phyloP scores from a whole-genome alignment of 257 asterid species.

The Forsythia viridissima region DNA sequence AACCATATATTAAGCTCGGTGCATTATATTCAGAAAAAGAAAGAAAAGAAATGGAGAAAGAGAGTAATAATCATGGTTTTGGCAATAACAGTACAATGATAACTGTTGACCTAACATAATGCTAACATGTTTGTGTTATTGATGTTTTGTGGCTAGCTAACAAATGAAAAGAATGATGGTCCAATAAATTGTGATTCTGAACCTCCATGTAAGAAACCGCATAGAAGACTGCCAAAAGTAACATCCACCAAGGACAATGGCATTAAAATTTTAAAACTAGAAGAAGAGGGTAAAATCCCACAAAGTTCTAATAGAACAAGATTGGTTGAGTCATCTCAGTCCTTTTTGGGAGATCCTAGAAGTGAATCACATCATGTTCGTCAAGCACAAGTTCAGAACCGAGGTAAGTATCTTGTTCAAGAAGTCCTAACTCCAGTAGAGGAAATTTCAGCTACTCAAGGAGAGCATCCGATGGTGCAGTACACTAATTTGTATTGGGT shows the following conservation, averaged over 20 bases:
- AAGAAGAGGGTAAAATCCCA: conserved; percentile 25
- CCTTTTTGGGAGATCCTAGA: conserved; percentile 20
- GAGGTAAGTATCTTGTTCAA: conserved; percentile 10
- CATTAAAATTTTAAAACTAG: background rate
- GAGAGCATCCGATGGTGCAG: conserved; percentile 7
- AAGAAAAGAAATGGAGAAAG: background rate
- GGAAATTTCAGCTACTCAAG: background rate
- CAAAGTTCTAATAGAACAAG: conserved; percentile 7
- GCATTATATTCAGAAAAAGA: background rate
- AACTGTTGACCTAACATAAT: background rate
- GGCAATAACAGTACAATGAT: background rate
- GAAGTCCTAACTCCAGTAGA: conserved; percentile 8
- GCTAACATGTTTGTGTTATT: conserved; percentile 5
- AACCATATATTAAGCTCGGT: background rate
- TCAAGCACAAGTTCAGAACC: conserved; percentile 18
- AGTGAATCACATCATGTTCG: conserved; percentile 12
- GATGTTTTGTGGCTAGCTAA: conserved; percentile 17
- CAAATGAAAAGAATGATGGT: conserved; percentile 19
- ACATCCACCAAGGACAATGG: conserved; percentile 27
- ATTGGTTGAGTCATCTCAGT: conserved; percentile 20
- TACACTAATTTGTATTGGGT: background rate
- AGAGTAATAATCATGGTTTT: background rate
- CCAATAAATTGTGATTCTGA: conserved; percentile 12
- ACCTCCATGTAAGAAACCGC: conserved; percentile 39
- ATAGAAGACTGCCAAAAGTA: conserved; percentile 25